Percentiles rank a stretch among this genome's conserved stretches.
Evolutionary conservation across 768 basidiomycete species (phyloP).

Genomic region (Amanita exitialis): DNA sequence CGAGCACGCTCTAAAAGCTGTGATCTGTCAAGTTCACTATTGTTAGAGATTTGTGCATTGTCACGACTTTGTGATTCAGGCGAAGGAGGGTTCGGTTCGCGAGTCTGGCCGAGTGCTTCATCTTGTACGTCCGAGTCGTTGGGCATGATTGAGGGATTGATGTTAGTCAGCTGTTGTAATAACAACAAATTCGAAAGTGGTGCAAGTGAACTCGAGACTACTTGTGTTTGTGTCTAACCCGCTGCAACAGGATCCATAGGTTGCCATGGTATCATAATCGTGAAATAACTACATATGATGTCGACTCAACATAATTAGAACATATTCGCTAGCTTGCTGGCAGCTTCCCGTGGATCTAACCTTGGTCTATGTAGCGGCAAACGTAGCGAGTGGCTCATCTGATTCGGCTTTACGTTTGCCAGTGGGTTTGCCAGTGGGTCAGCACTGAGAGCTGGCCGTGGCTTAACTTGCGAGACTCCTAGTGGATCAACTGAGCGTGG

Average conservation of each 20-base stretch:
- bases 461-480: constrained; percentile 11
- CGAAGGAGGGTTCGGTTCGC: not conserved
- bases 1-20: constrained; percentile 48
- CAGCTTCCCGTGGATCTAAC: constrained; percentile 78
- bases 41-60: not conserved
- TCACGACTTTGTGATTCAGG: not conserved
- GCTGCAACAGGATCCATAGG: not conserved
- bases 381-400: constrained; percentile 67
- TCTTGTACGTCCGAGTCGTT: not conserved
- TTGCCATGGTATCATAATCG: not conserved
- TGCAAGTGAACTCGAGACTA: too few relatives aligned
- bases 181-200: not conserved
- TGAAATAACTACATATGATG: constrained; percentile 1
- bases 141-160: not conserved
- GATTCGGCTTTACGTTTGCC: constrained; percentile 45
- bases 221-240: too few relatives aligned
- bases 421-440: constrained; percentile 69
- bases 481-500: constrained; percentile 20
- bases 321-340: constrained; percentile 87
- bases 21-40: constrained; percentile 16
- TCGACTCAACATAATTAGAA: constrained; percentile 32
- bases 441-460: constrained; percentile 23
- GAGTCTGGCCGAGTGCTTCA: not conserved
- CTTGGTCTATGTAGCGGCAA: constrained; percentile 61
- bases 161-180: not conserved